Evolutionary conservation across 2,329 filamentous ascomycete genomes (phyloP), one percentile per base, ranked within the genome.

Genomic region (Pseudodiploospora longispora): DNA sequence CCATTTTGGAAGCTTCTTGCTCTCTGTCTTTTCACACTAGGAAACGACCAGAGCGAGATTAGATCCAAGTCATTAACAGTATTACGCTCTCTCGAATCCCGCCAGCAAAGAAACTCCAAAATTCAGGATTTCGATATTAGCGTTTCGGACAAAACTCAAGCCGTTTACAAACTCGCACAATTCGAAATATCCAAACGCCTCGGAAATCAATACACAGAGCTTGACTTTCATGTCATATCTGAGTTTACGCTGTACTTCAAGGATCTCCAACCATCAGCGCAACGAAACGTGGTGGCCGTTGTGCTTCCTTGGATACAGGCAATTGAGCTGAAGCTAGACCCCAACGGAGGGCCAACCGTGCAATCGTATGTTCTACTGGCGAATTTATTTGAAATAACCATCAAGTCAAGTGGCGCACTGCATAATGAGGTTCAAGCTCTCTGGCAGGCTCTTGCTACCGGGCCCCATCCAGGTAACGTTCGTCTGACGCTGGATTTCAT

Each of bases 91-190:
- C 70, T 97, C 2, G 93, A 97, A 63, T 82, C 89, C 52, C 80
- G 87, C 27, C 86, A 93, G 52, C 66, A 67, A 3, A 71, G 86
- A 52, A 93, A 81, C 51, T 95, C 91, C 1, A 94, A 94, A 59
- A 81, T 98, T 6, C 88, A 95, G 59, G 93, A 98, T 61, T 94
- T 96, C 47, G 93, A 98, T 57, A 97, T 98, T 56, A 96, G 90
- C 61, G 93, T 98, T 46, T 94, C 91, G 0, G 94, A 98, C 66
- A 97, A 96, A 66, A 98, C 94, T 0, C 95, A 95, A 52, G 90
- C 91, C 0, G 91, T 98, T 3, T 98, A 97, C 67, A 98, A 98
- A 66, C 74, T 94, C 37, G 93, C 94, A 0, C 93, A 98, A 59
- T 97, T 96, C 52, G 91, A 97, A 59, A 94, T 95, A 27, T 97